phyloP scores from a whole-genome alignment of 2,329 filamentous ascomycete genomes.

The Claviceps citrina region DNA sequence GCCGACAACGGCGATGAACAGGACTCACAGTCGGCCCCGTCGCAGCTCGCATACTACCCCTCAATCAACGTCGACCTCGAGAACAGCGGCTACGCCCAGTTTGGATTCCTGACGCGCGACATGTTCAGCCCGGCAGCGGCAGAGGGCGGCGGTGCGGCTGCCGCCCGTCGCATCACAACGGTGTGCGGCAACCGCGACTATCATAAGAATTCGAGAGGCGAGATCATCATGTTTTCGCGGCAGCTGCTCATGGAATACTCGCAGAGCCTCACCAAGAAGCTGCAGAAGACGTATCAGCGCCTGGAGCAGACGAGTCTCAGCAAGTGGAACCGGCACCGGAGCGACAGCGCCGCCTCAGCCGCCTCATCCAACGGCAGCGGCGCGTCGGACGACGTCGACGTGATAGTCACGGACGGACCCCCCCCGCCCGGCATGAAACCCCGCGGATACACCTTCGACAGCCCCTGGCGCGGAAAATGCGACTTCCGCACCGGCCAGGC shows the following conservation, averaged over 20 bases:
- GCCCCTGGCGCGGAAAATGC: conserved; percentile 77
- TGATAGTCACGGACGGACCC: not conserved
- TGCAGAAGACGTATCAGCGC: conserved; percentile 30
- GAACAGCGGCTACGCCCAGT: conserved; percentile 42
- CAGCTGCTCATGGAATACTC: conserved; percentile 43
- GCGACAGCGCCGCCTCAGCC: conserved; percentile 18
- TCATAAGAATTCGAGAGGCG: conserved; percentile 3
- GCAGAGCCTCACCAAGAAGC: conserved; percentile 31
- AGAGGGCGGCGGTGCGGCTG: no score
- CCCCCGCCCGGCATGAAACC: conserved; percentile 25
- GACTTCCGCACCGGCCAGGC: conserved; percentile 67
- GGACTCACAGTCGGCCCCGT: conserved; percentile 10
- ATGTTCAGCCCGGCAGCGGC: no score
- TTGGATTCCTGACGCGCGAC: no score
- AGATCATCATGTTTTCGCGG: conserved; percentile 29
- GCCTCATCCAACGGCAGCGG: conserved; percentile 11
- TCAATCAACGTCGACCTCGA: conserved; percentile 38
- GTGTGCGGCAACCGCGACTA: no score
- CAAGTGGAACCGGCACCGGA: conserved; percentile 15
- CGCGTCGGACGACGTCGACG: not conserved
- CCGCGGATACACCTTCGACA: conserved; percentile 61
- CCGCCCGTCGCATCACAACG: no score
- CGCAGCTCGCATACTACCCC: conserved; percentile 15
- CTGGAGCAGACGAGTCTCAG: conserved; percentile 14
- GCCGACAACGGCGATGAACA: conserved; percentile 12